phyloP scores from a whole-genome alignment of 2,329 filamentous ascomycete species.

The Monosporascus sp. region DNA sequence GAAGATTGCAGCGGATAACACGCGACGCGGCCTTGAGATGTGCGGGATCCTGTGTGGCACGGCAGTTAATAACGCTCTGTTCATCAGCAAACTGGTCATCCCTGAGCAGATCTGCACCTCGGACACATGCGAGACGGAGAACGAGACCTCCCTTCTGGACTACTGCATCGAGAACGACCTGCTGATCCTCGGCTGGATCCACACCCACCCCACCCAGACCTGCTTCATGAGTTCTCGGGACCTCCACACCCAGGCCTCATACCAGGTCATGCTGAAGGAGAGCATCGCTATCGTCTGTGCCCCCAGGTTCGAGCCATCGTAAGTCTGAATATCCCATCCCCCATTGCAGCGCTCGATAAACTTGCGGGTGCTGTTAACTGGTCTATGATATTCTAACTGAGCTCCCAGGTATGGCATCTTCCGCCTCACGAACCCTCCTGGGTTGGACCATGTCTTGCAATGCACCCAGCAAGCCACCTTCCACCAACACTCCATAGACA shows the following conservation, averaged over 20 bases:
- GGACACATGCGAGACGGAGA: conserved; percentile 92
- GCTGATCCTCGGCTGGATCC: conserved; percentile 91
- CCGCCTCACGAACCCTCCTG: conserved; percentile 86
- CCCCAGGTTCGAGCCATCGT: conserved; percentile 72
- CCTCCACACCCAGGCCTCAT: conserved; percentile 87
- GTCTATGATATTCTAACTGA: background rate
- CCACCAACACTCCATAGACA: conserved; percentile 63
- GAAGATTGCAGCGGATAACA: conserved; percentile 69
- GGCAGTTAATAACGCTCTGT: conserved; percentile 86
- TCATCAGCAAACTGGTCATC: conserved; percentile 82
- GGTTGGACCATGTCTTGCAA: conserved; percentile 74
- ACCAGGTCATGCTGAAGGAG: conserved; percentile 94
- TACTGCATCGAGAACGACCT: conserved; percentile 82
- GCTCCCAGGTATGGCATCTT: conserved; percentile 76
- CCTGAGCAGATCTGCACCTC: conserved; percentile 85
- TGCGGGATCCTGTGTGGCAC: conserved; percentile 93
- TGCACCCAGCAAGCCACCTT: conserved; percentile 78
- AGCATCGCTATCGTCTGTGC: conserved; percentile 96
- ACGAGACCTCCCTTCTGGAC: conserved; percentile 79
- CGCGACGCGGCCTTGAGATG: conserved; percentile 77
- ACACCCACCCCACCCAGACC: conserved; percentile 92
- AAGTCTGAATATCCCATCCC: conserved; percentile 30
- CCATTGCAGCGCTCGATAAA: too few species aligned
- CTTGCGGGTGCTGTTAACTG: too few species aligned
- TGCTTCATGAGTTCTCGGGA: conserved; percentile 97